phyloP scores from a whole-genome alignment of 495 filamentous ascomycete genomes.

The Letharia columbiana region DNA sequence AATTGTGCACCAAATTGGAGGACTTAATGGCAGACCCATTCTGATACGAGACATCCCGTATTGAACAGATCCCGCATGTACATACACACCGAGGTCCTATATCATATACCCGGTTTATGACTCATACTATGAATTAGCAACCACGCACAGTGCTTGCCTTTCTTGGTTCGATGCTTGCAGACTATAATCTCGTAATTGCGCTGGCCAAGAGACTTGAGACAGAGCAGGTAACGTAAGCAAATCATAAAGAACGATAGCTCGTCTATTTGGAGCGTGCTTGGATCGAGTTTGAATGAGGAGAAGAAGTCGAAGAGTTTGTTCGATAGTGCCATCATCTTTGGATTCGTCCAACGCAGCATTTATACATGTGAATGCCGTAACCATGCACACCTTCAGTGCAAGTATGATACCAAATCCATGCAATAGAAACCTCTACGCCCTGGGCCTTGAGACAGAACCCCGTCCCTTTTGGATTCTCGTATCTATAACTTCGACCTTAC shows the following conservation, averaged over 20 bases:
- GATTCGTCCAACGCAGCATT: neutral
- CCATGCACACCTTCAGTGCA: neutral
- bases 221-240: neutral
- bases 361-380: neutral
- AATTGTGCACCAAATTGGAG: constrained; percentile 6
- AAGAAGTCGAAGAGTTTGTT: neutral
- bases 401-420: neutral
- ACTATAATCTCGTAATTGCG: neutral
- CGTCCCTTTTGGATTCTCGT: neutral
- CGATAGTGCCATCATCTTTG: neutral
- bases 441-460: neutral
- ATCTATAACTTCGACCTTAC: constrained; percentile 71
- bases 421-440: neutral
- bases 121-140: neutral
- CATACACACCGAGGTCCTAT: neutral
- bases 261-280: neutral
- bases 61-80: neutral
- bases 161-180: neutral
- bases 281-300: neutral
- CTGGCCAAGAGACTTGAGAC: neutral
- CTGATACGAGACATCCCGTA: neutral
- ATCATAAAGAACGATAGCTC: neutral
- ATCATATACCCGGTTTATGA: neutral
- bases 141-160: neutral
- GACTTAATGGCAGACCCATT: neutral